phyloP scores from a whole-genome alignment of 2,329 filamentous ascomycete genomes.

The Davidsoniella australis region DNA sequence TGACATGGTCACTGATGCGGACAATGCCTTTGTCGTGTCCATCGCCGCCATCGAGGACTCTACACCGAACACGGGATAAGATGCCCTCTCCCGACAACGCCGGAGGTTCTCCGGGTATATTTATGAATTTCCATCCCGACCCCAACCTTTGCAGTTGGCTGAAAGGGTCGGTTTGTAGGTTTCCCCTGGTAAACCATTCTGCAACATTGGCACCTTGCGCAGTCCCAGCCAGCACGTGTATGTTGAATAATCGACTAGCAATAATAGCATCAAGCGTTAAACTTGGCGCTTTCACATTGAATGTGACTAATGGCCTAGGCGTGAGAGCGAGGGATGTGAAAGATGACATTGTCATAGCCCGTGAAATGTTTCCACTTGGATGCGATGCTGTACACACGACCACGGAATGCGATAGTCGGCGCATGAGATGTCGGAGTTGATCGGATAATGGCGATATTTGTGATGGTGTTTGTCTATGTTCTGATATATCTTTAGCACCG shows the following conservation, averaged over 20 bases:
- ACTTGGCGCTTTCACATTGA: conserved; percentile 40
- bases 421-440: conserved; percentile 35
- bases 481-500: no score
- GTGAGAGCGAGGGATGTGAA: conserved; percentile 37
- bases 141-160: conserved; percentile 19
- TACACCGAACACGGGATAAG: conserved; percentile 30
- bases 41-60: conserved; percentile 24
- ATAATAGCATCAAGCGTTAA: conserved; percentile 35
- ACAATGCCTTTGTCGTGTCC: conserved; percentile 22
- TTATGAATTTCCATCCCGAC: conserved; percentile 8
- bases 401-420: conserved; percentile 35
- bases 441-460: conserved; percentile 20
- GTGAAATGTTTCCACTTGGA: conserved; percentile 17
- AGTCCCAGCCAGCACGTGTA: conserved; percentile 35
- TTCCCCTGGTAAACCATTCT: conserved; percentile 34
- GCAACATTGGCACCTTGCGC: conserved; percentile 31
- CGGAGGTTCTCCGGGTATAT: conserved; percentile 19
- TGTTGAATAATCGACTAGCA: conserved; percentile 30
- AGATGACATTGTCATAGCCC: conserved; percentile 43
- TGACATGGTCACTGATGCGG: conserved; percentile 33
- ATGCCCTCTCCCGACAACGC: conserved; percentile 34
- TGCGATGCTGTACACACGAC: conserved; percentile 36
- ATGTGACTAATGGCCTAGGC: conserved; percentile 29
- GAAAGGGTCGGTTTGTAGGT: conserved; percentile 24
- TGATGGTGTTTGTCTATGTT: no score